Conservation (phyloP, 352 stramenopile species). For the Phytophthora tubulina region DNA sequence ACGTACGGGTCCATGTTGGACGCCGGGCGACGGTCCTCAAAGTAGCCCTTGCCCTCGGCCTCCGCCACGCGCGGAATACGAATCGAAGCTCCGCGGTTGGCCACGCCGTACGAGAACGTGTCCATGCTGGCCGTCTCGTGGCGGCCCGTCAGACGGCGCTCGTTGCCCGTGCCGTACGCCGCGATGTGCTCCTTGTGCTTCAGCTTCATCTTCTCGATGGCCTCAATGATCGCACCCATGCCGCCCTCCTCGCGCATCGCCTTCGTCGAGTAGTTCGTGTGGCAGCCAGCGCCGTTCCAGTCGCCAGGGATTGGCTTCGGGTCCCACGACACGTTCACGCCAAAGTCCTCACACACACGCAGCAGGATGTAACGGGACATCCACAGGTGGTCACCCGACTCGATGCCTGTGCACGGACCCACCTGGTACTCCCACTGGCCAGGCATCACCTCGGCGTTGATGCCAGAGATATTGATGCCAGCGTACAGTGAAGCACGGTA, state of each 20-base stretch:
- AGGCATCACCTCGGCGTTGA: conserved; percentile 98
- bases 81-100: conserved; percentile 96
- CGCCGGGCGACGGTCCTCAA: conserved; percentile 96
- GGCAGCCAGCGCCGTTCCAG: conserved; percentile 97
- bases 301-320: conserved; percentile 98
- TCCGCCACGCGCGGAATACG: conserved; percentile 94
- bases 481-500: conserved; percentile 97
- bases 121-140: conserved; percentile 98
- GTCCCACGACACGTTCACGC: conserved; percentile 97
- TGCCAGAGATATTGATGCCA: conserved; percentile 96
- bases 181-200: conserved; percentile 98
- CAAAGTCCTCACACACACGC: conserved; percentile 97
- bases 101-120: conserved; percentile 97
- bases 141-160: conserved; percentile 95
- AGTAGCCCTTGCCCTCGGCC: conserved; percentile 93
- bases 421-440: conserved; percentile 99
- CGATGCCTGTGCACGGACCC: conserved; percentile 96
- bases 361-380: conserved; percentile 98
- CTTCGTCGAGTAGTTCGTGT: conserved; percentile 98
- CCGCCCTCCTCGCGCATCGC: conserved; percentile 95
- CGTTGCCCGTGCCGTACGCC: conserved; percentile 97
- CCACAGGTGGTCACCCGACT: conserved; percentile 96
- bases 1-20: conserved; percentile 99
- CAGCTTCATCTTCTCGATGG: conserved; percentile 97
- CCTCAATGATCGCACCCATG: conserved; percentile 95